Evolutionary conservation across 768 basidiomycete species (phyloP), one percentile per base, ranked within the genome.

Genomic region (Nidularia sp.): DNA sequence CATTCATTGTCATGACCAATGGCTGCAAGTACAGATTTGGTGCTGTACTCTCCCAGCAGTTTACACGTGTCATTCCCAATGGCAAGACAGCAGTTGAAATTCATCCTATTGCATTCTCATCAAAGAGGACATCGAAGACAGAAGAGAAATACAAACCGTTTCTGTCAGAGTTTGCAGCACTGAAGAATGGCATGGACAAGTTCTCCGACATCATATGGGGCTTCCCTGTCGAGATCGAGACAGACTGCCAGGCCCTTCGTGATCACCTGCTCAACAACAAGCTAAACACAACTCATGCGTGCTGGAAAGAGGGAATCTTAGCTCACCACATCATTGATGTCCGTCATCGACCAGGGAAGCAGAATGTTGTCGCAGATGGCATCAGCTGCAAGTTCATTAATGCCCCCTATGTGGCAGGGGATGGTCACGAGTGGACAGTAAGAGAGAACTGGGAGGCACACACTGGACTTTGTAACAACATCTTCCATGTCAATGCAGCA

Each of bases 1-100:
- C 58, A 0, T 73, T 73, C 55, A 62, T 69, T 0, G 49, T 71
- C 3, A 69, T 60, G 0, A 63, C 63, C 0, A 69, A 73, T 50
- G 67, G 63, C 0, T 70, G 56, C 15, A 64, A 67, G 47, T 56
- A 60, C 1, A 62, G 65, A 0, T 71, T 70, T 47, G 66, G 56
- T 0, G 68, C 54, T 5, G 53, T 65, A 0, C 52, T 70, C 1
- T 33, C 57, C 0, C 70, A 71, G 48, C 43, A 50, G 2, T 51
- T 53, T 18, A 33, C 55, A 1, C 52, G 52, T 9, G 49, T 45
- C 2, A 33, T 59, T 1, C 54, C 59, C 1, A 54, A 50, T 18
- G 60, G 66, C 1, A 49, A 45, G n/a, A 47, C n/a, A 1, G 54
- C 60, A 3, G 8, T 46, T 18, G 10, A 48, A 10, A 18, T 52